Evolutionary conservation across 352 stramenopile genomes (phyloP), one percentile per base, ranked within the genome.

Genomic region (Thalassiosira mediterranea): DNA sequence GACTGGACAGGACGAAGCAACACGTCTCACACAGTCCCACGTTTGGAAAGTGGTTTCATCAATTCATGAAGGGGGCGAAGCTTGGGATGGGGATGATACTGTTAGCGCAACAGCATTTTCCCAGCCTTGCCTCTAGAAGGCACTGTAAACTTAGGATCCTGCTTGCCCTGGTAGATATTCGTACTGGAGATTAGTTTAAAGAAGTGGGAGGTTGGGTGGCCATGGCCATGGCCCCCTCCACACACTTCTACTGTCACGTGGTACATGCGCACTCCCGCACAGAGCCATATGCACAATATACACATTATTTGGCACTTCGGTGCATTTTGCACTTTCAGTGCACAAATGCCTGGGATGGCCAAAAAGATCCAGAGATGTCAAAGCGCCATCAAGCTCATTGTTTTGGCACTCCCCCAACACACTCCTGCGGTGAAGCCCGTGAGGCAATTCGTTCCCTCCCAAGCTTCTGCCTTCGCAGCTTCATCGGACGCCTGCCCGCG

Each of bases 61-160:
- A 21, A 13, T 74, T 74, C 44, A 66, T 67, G 52, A 7, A 29
- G 32, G 65, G 65, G 3, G 28, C 65, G 11, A 49, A 59, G n/a
- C 7, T 52, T 34, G 19, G 65, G 4, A 74, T 74, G 64, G 64
- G 64, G 31, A 34, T 66, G 42, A 60, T 65, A 1, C 28, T 42
- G 34, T 42, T 42, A 42, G 34, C 34, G 34, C 34, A 13, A 42
- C 34, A 42, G 7, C 34, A 42, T 42, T 42, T 42, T 42, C 7
- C 34, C 34, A 42, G 13, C 7, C 34, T 42, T 42, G 64, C 34
- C 34, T 42, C 34, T 13, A 42, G 34, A 42, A 42, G 34, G 34
- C 34, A 13, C 13, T 42, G 7, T 13, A 42, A 42, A 42, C n/a
- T 42, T 13, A 13, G 34, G 34, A 13, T 13, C 34, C 7, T 42